Evolutionary conservation across 148 eudicot genomes (phyloP).

Genomic region (Limonium bicolor): DNA sequence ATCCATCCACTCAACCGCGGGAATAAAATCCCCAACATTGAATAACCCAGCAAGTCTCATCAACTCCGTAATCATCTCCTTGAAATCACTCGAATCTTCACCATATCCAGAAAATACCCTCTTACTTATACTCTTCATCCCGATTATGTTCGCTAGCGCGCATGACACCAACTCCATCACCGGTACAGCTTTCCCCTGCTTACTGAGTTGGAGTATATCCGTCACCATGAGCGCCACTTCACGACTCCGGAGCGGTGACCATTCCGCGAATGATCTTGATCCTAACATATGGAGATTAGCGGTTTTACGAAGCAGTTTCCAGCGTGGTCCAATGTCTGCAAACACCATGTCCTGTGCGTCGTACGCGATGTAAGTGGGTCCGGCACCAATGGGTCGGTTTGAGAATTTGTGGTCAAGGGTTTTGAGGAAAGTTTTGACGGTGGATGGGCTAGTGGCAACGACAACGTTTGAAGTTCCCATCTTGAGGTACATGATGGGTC

Average conservation of each 20-base stretch:
- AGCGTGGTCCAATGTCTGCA: conserved; percentile 6
- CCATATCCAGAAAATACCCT: conserved; percentile 1
- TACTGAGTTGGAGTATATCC: background rate
- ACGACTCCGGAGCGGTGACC: background rate
- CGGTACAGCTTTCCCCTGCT: background rate
- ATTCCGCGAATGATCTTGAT: background rate
- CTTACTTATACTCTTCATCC: background rate
- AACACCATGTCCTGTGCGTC: conserved; percentile 8
- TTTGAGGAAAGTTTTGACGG: conserved; percentile 25
- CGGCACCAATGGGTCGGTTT: conserved; percentile 12
- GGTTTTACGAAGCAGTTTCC: conserved; percentile 3
- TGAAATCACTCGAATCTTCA: conserved; percentile 7
- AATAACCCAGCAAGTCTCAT: conserved; percentile 9
- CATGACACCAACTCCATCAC: conserved; percentile 6
- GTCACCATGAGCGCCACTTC: conserved; percentile 2
- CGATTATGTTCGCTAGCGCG: conserved; percentile 8
- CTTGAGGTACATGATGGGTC: conserved; percentile 26
- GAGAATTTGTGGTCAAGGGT: conserved; percentile 21
- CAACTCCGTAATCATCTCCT: conserved; percentile 8
- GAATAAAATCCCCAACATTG: conserved; percentile 10
- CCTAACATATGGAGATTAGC: conserved; percentile 7
- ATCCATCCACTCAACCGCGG: conserved; percentile 9
- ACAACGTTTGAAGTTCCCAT: conserved; percentile 18
- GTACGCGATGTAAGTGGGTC: conserved; percentile 9
- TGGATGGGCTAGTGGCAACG: conserved; percentile 24